These are phyloP conservation scores for Colletotrichum graminicola DNA, from an alignment of 2,329 filamentous ascomycete genomes.

Conservation along the genomic window DNA sequence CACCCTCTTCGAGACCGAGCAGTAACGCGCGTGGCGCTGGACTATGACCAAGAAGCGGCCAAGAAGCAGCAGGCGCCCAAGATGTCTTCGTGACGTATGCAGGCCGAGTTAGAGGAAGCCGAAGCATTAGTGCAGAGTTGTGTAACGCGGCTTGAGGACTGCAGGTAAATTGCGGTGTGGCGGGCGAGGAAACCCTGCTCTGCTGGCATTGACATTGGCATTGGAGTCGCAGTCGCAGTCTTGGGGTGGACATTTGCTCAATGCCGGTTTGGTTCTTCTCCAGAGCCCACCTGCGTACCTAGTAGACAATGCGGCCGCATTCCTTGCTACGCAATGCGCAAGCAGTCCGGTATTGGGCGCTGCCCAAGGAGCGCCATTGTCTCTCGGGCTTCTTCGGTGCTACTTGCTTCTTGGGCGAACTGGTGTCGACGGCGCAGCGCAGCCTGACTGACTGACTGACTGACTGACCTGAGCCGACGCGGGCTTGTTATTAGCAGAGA, in stretches of 20 bases:
- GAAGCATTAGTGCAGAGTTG: constrained; percentile 26
- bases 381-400: constrained; percentile 9
- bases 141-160: constrained; percentile 20
- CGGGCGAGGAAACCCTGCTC: background rate
- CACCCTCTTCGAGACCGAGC: background rate
- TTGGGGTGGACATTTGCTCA: constrained; percentile 22
- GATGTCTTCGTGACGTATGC: constrained; percentile 10
- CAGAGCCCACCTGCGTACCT: background rate
- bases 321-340: constrained; percentile 27
- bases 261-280: constrained; percentile 30
- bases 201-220: constrained; percentile 25
- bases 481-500: constrained; percentile 28
- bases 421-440: constrained; percentile 15
- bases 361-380: background rate
- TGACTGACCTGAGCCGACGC: constrained; percentile 5
- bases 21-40: constrained; percentile 27
- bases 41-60: constrained; percentile 27
- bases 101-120: constrained; percentile 4
- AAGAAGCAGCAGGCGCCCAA: constrained; percentile 6
- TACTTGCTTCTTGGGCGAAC: background rate
- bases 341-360: background rate
- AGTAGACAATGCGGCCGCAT: constrained; percentile 31
- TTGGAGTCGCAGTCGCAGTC: constrained; percentile 23
- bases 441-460: constrained; percentile 27
- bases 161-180: constrained; percentile 39